phyloP scores from a whole-genome alignment of 1,284 basidiomycete genomes.

The Leccinum subrobustum region DNA sequence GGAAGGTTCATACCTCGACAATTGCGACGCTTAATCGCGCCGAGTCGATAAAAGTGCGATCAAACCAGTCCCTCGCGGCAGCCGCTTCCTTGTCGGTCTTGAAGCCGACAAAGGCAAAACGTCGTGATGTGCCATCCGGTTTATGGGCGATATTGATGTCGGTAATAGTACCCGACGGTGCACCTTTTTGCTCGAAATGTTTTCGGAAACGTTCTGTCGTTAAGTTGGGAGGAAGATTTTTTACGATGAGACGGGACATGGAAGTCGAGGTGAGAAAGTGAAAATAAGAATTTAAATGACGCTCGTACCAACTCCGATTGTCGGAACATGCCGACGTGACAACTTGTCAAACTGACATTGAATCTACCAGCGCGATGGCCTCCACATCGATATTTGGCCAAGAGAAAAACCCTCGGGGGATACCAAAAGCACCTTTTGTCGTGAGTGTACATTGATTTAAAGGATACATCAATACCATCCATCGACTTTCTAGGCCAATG shows the following conservation, averaged over 20 bases:
- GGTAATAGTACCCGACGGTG: constrained; percentile 75
- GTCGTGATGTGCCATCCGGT: constrained; percentile 74
- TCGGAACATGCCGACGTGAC: constrained; percentile 24
- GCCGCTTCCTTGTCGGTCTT: constrained; percentile 78
- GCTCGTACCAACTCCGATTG: constrained; percentile 24
- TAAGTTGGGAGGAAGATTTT: constrained; percentile 80
- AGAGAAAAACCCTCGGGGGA: constrained; percentile 85
- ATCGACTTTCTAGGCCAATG: constrained; percentile 60
- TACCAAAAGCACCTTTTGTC: constrained; percentile 93
- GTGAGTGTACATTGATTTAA: constrained; percentile 48
- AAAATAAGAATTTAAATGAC: neutral
- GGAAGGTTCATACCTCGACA: constrained; percentile 57
- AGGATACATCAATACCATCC: constrained; percentile 4
- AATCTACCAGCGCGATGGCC: constrained; percentile 33
- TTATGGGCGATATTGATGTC: constrained; percentile 86
- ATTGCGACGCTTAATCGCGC: constrained; percentile 75
- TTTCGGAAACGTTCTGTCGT: constrained; percentile 66
- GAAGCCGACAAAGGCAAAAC: constrained; percentile 94
- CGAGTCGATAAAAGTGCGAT: constrained; percentile 79
- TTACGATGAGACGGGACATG: constrained; percentile 92
- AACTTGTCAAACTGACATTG: neutral
- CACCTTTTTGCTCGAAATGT: constrained; percentile 65
- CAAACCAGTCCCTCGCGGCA: constrained; percentile 81
- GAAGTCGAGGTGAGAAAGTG: neutral
- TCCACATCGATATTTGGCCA: constrained; percentile 44